Base-by-base conservation (phyloP, 2,329 filamentous ascomycete genomes). In the Penicillium expansum region DNA sequence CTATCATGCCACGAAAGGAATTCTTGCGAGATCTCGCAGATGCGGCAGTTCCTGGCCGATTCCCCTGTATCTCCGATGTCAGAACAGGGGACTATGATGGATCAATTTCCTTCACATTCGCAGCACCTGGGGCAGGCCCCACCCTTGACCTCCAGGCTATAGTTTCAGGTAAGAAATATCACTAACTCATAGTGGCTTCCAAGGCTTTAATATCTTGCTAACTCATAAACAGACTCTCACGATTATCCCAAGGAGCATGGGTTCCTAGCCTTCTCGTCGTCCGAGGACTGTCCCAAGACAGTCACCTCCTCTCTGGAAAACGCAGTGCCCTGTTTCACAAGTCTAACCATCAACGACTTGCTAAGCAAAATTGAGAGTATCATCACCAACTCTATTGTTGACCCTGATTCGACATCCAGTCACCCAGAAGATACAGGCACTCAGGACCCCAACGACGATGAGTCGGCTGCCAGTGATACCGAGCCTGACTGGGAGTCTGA, bases 41-140 rank as follows among this genome's bases (percentile, higher is more conserved):
- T 42, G 78, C 74, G 8, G 74, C 72, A 7, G 58, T 67, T 14
- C 66, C 69, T 39, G 67, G 73, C 20, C 65, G 65, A 3, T 76
- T 84, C 45, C 61, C 75, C 1, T 74, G 80, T 48, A 77, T 94
- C 47, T 74, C 74, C 47, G 69, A 79, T 33, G 75, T 96, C 24
- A 74, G 76, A 33, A 76, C 78, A 35, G 88, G 88, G 16, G 84
- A 86, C 5, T 87, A 89, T 32, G 88, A 93, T 71, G 90, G 89
- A 49, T 85, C 89, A 55, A 79, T 95, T 55, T 81, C 80, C 14
- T 88, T 93, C 69, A 78, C 73, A 5, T 89, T 81, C 41, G 73
- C 74, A 33, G 54, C 67, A 22, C 65, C 69, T 6, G 20, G 9
- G 18, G 16, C 47, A 14, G 37, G 43, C 11, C 52, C 58, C 5